Evolutionary conservation across 1,284 basidiomycete genomes (phyloP), one percentile per base, ranked within the genome.

Genomic region (Apiotrichum siamense): DNA sequence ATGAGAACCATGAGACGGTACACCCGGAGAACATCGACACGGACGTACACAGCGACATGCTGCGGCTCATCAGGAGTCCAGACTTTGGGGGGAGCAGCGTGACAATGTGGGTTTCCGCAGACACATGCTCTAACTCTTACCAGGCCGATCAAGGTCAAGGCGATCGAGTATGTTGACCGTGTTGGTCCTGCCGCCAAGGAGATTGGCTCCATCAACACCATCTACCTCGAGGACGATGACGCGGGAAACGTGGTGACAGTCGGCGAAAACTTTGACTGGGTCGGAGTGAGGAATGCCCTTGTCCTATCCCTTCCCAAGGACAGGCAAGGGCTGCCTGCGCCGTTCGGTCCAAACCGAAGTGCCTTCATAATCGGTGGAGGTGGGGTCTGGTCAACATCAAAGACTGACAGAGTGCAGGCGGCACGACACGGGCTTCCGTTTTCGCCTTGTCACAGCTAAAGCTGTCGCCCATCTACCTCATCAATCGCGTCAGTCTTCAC

Each of bases 51-150:
- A 33, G 29, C 20, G 41, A 43, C 17, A 47, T 55, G 35, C 49
- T 55, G 10, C 29, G 15, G 5, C n/a, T 44, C 12, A 24, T 55
- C 17, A 12, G 27, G 26, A 35, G 38, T 13, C 18, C 31, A 17
- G 80, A 83, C 48, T 94, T 93, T 70, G 90, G 91, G n/a, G 91
- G 90, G 2, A 88, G 89, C 17, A 89, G 86, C 4, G 88, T 96
- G 25, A 96, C 92, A 13, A 89, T 51, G 49, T 46, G 29, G 45
- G 44, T 26, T 13, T 20, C 36, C 15, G 29, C 29, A 9, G 29
- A 25, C 27, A n/a, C 26, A 38, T 39, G 4, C 24, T n/a, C 4
- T 7, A 6, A 23, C 1, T 26, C 37, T 31, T 23, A 44, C 35
- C 32, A 62, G 91, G 59, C 90, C 90, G 2, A 83, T 83, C 77